Evolutionary conservation across 495 filamentous ascomycete genomes (phyloP), one percentile per base, ranked within the genome.

Genomic region (Poronia punctata): DNA sequence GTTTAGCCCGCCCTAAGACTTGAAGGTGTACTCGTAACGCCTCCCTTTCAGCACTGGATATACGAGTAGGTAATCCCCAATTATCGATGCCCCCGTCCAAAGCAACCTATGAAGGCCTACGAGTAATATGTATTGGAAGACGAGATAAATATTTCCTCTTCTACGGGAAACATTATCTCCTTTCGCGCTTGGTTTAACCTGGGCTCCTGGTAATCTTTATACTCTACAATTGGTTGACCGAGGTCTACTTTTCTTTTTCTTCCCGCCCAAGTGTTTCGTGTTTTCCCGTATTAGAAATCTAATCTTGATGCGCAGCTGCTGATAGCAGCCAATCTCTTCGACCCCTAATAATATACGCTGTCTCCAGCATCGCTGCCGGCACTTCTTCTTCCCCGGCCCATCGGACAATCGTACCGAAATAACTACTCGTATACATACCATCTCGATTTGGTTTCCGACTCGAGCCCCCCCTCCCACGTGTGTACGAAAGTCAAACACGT

Each of bases 301-400:
- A 59, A 45, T 53, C 43, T 38, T 45, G 44, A 59, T 54, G 50
- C 39, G 45, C 52, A 39, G 20, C 29, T 35, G 41, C 40, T 35
- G 48, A 49, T 55, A 47, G 53, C 49, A 46, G 52, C 49, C 53
- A 35, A 34, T 14, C 24, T 29, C 14, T 22, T 42, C 33, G 14
- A 39, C 48, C 48, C 50, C 40, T 50, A 38, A 38, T 32, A 27
- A 43, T 32, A 22, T 17, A 17, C 20, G 7, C 32, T 29, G 27
- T 14, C 26, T 17, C 26, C 34, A 18, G 3, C 35, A 25, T 25
- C 33, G 26, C 19, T 22, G 19, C 26, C 17, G 14, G 19, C 33
- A 19, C n/a, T 10, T 16, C 18, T 10, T 5, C 19, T 12, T 15
- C 25, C 3, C 25, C 27, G 22, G 34, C 28, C 27, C 16, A 17